Base-by-base conservation (phyloP, 2,329 filamentous ascomycete genomes). In the Xylariaceae sp. region DNA sequence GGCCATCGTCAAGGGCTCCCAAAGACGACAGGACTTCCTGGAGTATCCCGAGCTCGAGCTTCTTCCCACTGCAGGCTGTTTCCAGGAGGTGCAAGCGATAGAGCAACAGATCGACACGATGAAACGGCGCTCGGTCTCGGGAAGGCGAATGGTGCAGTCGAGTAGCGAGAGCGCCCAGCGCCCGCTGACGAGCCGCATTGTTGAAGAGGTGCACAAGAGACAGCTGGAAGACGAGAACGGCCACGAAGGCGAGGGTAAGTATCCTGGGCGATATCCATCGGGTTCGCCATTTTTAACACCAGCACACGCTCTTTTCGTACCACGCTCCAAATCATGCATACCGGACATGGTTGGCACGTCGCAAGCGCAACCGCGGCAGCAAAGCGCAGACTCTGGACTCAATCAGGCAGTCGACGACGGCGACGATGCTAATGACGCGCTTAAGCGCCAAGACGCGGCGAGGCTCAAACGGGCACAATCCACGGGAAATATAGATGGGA, bases 1-100 rank as follows among this genome's bases (percentile, higher is more conserved):
- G 12, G 31, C 35, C 8, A 28, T 38, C 16, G 19, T 35, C 16
- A 47, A 18, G 24, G 24, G 29, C 13, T 34, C 31, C 5, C 41
- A 17, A n/a, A 42, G 23, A 19, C 31, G 11, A 37, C 44, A 13
- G 39, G 47, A 12, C 24, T 51, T 39, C 40, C 31, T 61, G 6
- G 60, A 63, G 32, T 62, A 62, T n/a, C 60, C 59, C 0, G 60
- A 63, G 34, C 55, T 63, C 6, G 59, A 63, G 37, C 52, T 62
- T 24, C 50, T 59, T 27, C 59, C 60, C 5, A 56, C 52, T 29
- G 48, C 51, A n/a, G 53, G 47, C 12, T 51, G 55, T 1, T 60
- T 56, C 35, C 50, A 53, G 36, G 60, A 63, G 29, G 35, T 62
- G 4, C 47, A 59, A 30, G 59, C 59, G 19, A 44, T 61, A 5